Conservation (phyloP, 2,329 filamentous ascomycete genomes). For the Apiospora kogelbergensis region DNA sequence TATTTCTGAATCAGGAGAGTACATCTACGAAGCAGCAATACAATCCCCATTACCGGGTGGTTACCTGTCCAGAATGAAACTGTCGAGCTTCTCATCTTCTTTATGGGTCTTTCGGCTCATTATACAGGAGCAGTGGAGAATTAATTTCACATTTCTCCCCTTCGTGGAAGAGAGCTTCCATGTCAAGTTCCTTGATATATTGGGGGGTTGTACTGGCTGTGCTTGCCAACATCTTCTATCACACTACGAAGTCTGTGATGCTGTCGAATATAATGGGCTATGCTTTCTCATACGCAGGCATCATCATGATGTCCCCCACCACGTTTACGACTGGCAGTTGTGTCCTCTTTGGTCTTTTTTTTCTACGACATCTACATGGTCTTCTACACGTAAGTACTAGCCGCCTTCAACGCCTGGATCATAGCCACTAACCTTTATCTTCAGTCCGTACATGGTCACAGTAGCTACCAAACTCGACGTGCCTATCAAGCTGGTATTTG, state of each 20-base stretch:
- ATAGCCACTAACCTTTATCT: slow-evolving; percentile 20
- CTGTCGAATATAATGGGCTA: slow-evolving; percentile 86
- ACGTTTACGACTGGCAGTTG: slow-evolving; percentile 80
- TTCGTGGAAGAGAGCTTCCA: slow-evolving; percentile 46
- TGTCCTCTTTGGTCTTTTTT: slow-evolving; percentile 80
- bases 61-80: slow-evolving; percentile 33
- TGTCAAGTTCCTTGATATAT: slow-evolving; percentile 56
- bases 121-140: slow-evolving; percentile 51
- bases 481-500: slow-evolving; percentile 87
- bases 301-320: slow-evolving; percentile 84
- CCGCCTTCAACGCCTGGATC: too few species aligned
- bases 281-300: slow-evolving; percentile 79
- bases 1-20: slow-evolving; percentile 22
- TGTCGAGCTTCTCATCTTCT: slow-evolving; percentile 23
- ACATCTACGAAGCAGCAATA: slow-evolving; percentile 28
- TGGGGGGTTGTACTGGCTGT: slow-evolving; percentile 58
- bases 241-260: slow-evolving; percentile 57
- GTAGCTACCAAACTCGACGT: slow-evolving; percentile 89
- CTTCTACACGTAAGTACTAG: slow-evolving; percentile 69
- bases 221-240: slow-evolving; percentile 60
- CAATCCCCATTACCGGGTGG: slow-evolving; percentile 40
- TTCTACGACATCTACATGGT: slow-evolving; percentile 95
- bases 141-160: slow-evolving; percentile 52
- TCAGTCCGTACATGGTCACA: slow-evolving; percentile 76
- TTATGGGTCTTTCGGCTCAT: slow-evolving; percentile 55